Base-by-base conservation (phyloP, 192 early-diverging fungal genomes). In the Backusella australiensis region DNA sequence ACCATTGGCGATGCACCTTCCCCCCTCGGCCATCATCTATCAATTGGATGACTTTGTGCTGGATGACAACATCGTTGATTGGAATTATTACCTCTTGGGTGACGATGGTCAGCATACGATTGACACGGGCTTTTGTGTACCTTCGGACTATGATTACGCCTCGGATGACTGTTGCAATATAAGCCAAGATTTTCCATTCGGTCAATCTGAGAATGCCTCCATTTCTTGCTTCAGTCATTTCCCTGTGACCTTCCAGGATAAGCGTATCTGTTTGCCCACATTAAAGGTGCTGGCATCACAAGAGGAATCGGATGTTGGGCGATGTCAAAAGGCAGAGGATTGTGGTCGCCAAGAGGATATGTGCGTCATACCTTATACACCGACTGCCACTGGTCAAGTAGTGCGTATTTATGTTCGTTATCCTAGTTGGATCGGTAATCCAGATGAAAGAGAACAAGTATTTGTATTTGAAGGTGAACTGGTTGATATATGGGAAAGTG, bases 401-500 rank as follows among this genome's bases (percentile, higher is more conserved):
- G 53, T 93, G 14, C 83, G 89, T 34, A 80, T 94, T n/a, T 87
- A 88, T 63, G 79, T 83, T 65, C 73, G 83, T 34, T 69, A 80
- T 9, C 83, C 85, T 2, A 71, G 72, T 41, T 89, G 84, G 83
- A 52, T 72, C 12, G 34, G 53, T 67, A 29, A 76, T 26, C 4
- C 23, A 35, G 69, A 67, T 38, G 39, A 75, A 44, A 52, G 69
- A 14, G 85, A 84, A 4, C 81, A 89, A 59, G 79, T 85, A 9
- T 80, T 94, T 4, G 74, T 89, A 21, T 93, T 89, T 81, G 76
- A 90, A 56, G 91, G 93, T 12, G 90, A 93, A 74, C 82, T 91
- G 26, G 82, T 87, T 29, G 91, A 93, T 78, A 84, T 94, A 5
- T 93, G 89, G 87, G 91, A 93, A 83, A 87, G 84, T 44, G 83